phyloP scores from a whole-genome alignment of 148 eudicot species.

The Vaccinium vitisidaea region DNA sequence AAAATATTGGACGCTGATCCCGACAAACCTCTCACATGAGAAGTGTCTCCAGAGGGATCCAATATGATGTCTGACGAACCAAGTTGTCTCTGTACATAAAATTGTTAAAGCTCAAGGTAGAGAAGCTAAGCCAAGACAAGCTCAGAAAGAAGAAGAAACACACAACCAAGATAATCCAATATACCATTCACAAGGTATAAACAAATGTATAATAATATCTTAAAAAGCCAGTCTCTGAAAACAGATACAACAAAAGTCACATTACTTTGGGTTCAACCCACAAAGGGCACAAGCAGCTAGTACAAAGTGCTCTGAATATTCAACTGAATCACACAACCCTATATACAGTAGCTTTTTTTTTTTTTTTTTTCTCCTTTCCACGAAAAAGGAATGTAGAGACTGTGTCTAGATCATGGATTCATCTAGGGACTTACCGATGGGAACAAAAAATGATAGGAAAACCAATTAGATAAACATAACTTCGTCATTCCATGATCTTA shows the following conservation, averaged over 20 bases:
- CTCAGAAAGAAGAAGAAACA: neutral
- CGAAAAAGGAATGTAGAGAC: neutral
- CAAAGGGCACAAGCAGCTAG: neutral
- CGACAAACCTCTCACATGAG: neutral
- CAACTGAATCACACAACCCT: neutral
- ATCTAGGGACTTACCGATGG: neutral
- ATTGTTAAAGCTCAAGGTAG: neutral
- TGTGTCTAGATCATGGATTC: neutral
- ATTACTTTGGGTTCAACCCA: neutral
- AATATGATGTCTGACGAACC: neutral
- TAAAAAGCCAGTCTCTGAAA: conserved; percentile 1
- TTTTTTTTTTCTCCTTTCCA: neutral
- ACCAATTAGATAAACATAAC: neutral
- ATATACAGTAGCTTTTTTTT: neutral
- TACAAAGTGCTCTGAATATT: neutral
- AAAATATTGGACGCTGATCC: neutral
- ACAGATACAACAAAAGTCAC: neutral
- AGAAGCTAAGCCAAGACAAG: neutral
- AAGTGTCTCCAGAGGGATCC: neutral
- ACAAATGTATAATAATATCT: neutral
- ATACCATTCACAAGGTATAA: neutral
- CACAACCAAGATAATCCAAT: neutral
- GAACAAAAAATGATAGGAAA: neutral
- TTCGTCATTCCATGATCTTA: neutral
- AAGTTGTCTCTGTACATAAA: neutral